Base-by-base conservation (phyloP, 345 rosid genomes). In the Moringa oleifera region DNA sequence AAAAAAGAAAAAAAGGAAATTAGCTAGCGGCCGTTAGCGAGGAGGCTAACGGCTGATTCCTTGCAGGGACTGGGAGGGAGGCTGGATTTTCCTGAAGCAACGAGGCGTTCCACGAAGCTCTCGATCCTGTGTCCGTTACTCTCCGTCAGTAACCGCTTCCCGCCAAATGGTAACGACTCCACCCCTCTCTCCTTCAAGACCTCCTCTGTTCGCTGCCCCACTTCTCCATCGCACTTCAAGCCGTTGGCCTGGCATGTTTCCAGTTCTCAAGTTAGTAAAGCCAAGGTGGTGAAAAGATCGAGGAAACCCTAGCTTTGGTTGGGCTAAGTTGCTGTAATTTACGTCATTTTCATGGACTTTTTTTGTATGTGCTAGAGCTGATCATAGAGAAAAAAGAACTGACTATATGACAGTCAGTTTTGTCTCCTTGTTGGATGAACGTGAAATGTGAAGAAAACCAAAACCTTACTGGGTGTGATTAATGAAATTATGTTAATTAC, bases 41-140 rank as follows among this genome's bases (percentile, higher is more conserved):
- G 86, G 18, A 76, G 88, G 60, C 69, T 79, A 67, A 83, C 85
- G 79, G 82, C 75, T 69, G 88, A 79, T 53, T 83, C 86, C 74
- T 87, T 89, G 88, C 88, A 78, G 65, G 96, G 98, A 69, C 95
- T 89, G 0, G 96, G 88, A 8, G 96, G 95, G 65, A 85, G 74
- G 71, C 97, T 88, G 23, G 83, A 73, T 81, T 77, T 87, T 20
- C 86, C 91, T 0, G 87, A 81, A 25, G 86, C 99, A 67, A 85
- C 88, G 18, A 94, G 87, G 62, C 92, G 89, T 65, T 83, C 83
- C 71, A 80, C 97, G 60, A 94, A 86, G 69, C 79, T 52, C 75
- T 82, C 73, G 59, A 94, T 85, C 71, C 92, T 82, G 68, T 83
- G 75, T 53, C 92, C 92, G 83, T 94, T 90, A 0, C 81, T 94